These are phyloP conservation scores for Sugiyamaella paludigena DNA, from an alignment of 1,139 yeast genomes.

Conservation along the genomic window DNA sequence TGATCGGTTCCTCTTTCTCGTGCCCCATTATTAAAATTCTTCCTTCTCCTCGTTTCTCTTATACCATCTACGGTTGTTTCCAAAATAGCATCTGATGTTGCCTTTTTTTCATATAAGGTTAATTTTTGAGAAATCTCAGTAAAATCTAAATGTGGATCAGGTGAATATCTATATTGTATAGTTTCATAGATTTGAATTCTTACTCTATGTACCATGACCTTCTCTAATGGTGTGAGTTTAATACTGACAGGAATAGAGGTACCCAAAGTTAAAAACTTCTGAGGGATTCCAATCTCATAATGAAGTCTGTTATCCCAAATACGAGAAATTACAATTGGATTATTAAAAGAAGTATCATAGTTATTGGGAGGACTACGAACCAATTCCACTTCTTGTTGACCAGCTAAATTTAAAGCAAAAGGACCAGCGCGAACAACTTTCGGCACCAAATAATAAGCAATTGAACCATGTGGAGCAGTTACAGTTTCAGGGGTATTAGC, in stretches of 20 bases:
- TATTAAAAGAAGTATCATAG: slow-evolving; percentile 64
- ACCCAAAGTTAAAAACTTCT: slow-evolving; percentile 71
- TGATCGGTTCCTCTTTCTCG: too few relatives aligned
- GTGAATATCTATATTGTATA: slow-evolving; percentile 55
- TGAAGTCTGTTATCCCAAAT: slow-evolving; percentile 79
- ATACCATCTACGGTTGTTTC: slow-evolving; percentile 3
- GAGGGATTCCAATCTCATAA: slow-evolving; percentile 75
- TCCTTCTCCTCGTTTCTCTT: too few relatives aligned
- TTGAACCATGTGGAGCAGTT: slow-evolving; percentile 46
- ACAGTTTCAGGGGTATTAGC: slow-evolving; percentile 71
- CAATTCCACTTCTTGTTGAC: slow-evolving; percentile 40
- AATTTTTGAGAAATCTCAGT: slow-evolving; percentile 33
- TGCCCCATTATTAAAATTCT: too few relatives aligned
- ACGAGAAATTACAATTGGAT: slow-evolving; percentile 78
- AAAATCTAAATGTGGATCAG: slow-evolving; percentile 29
- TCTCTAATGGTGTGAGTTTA: slow-evolving; percentile 68
- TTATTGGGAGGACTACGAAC: slow-evolving; percentile 80
- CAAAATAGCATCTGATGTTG: slow-evolving; percentile 5
- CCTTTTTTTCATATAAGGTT: slow-evolving; percentile 30
- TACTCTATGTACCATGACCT: slow-evolving; percentile 66
- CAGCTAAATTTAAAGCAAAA: slow-evolving; percentile 34
- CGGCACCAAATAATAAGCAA: slow-evolving; percentile 34
- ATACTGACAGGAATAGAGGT: slow-evolving; percentile 59
- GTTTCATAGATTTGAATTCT: slow-evolving; percentile 71
- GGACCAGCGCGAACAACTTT: slow-evolving; percentile 37